A percentile compares a stretch with the other conserved stretches of the same genome.
Conservation (phyloP, 352 stramenopile genomes). For the Phytophthora podocarpi region DNA sequence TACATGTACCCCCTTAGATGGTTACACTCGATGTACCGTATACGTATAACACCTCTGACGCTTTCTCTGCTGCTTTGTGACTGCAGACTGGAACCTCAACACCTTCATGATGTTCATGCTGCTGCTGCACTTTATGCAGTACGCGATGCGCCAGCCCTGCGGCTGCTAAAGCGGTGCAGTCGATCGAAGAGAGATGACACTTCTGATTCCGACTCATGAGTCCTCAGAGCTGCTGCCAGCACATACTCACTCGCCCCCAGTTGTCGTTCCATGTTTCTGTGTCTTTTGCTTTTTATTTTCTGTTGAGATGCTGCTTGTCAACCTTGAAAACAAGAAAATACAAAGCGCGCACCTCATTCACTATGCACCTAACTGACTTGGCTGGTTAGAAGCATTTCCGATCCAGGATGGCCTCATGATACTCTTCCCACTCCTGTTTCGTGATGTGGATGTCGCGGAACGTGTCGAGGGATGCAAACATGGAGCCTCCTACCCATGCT, state of each 20-base stretch:
- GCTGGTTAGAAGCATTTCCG: slow-evolving; percentile 76
- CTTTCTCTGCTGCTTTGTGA: slow-evolving; percentile 1
- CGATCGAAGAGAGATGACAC: background rate
- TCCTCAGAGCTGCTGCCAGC: background rate
- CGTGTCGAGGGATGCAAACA: slow-evolving; percentile 88
- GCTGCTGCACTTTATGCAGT: slow-evolving; percentile 88
- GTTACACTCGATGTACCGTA: background rate
- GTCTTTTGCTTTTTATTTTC: slow-evolving; percentile 21
- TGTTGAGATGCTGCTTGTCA: slow-evolving; percentile 22
- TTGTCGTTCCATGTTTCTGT: slow-evolving; percentile 40
- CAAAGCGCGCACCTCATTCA: slow-evolving; percentile 18
- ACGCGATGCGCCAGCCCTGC: slow-evolving; percentile 84
- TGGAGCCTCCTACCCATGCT: slow-evolving; percentile 90
- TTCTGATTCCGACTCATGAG: background rate
- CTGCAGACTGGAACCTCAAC: slow-evolving; percentile 86
- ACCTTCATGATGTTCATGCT: slow-evolving; percentile 87
- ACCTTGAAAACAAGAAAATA: slow-evolving; percentile 25
- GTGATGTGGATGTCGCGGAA: slow-evolving; percentile 90
- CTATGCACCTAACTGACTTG: too few relatives aligned
- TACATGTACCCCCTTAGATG: background rate
- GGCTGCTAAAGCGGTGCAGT: slow-evolving; percentile 66
- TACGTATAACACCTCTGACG: too few relatives aligned
- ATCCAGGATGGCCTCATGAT: slow-evolving; percentile 84
- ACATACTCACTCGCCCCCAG: background rate
- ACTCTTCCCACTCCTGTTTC: slow-evolving; percentile 91